Evolutionary conservation across 352 stramenopile genomes (phyloP), one percentile per base, ranked within the genome.

Genomic region (Phytophthora citricola): DNA sequence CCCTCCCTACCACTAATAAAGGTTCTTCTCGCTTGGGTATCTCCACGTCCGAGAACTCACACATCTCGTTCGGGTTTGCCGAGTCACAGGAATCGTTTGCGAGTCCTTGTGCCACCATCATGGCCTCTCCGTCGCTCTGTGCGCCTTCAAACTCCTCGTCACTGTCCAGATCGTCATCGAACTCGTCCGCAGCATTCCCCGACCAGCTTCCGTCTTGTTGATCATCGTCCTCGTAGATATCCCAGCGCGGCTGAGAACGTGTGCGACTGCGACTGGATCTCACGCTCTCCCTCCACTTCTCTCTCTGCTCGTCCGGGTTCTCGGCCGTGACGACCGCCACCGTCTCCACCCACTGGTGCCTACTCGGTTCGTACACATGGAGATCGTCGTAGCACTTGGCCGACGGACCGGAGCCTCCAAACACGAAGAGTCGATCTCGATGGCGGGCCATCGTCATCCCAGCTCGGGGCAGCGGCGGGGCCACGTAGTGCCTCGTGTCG

Each of bases 351-450:
- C 78, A 88, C 46, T 73, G 61, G 29, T 75, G 62, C 74, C 73
- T 38, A 49, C 46, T 54, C 0, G 75, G 69, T 73, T 98, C 93
- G 51, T 98, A 94, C 45, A 98, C 89, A 63, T 98, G 94, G 39
- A 99, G 85, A 57, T 99, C 96, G 62, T 98, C 94, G 75, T 98
- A 99, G 74, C 94, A 98, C 63, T 97, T 98, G 27, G 93, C 94
- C 12, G 90, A 81, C 20, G 93, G 95, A 0, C 95, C 96, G 15
- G 87, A 98, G 11, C 96, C 96, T 29, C 96, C 96, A 81, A 99
- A 99, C 7, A 99, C 79, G 66, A 97, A 98, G 5, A 98, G 69
- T n/a, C 85, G 75, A 46, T 94, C 91, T 44, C 87, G 76, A 58
- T 98, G 77, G 27, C 89, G 81, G n/a, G 91, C 97, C 63, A 99